Percentiles rank a stretch among this genome's conserved stretches.
Conservation (phyloP, 345 rosid species). For the Hibiscus tridactylites region DNA sequence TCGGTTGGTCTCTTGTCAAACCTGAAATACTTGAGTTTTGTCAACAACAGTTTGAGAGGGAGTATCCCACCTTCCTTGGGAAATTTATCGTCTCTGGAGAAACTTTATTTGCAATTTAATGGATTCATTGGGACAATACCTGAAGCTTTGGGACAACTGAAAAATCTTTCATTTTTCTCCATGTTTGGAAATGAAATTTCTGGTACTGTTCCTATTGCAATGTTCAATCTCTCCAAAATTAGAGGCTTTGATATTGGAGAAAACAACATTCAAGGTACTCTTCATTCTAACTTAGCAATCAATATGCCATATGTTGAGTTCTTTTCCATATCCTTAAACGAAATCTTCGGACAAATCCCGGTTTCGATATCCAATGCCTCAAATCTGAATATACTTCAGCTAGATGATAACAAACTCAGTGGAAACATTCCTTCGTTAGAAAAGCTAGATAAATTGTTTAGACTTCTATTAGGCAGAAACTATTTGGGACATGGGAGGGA, state of each 20-base stretch:
- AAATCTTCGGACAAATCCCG: neutral
- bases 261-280: neutral
- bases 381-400: too few species aligned
- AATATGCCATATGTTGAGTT: neutral
- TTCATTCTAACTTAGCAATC: neutral
- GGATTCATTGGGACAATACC: conserved; percentile 9
- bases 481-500: neutral
- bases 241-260: neutral
- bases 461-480: neutral
- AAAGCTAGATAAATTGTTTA: neutral
- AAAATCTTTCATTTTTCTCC: neutral
- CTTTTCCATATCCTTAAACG: too few species aligned
- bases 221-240: conserved; percentile 5
- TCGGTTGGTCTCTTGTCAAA: neutral
- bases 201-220: neutral
- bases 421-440: too few species aligned
- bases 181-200: neutral
- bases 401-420: too few species aligned
- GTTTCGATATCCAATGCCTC: too few species aligned
- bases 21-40: neutral
- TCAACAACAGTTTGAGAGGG: neutral
- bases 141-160: conserved; percentile 1
- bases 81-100: neutral
- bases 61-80: neutral
- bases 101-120: neutral